Evolutionary conservation across 2,329 filamentous ascomycete genomes (phyloP), one percentile per base, ranked within the genome.

Genomic region (Pezicula rhizophila): DNA sequence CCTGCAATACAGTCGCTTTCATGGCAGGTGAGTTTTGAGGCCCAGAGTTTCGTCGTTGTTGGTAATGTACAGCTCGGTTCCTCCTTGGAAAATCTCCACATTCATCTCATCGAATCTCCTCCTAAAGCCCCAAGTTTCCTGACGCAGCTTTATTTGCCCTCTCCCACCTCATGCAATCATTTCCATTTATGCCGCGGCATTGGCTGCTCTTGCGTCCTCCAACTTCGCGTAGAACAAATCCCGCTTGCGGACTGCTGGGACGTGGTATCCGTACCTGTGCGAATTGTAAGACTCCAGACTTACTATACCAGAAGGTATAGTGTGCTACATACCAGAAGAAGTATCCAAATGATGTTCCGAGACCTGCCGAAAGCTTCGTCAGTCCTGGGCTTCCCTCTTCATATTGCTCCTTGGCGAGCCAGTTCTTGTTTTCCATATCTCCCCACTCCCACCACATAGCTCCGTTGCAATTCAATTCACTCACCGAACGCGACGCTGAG

Each of bases 401-500:
- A 31, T 8, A 33, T 18, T 17, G 37, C 42, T 38, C 7, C 31
- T 17, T 11, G 42, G 15, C 18, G 41, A 41, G 31, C 45, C 47
- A 52, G 41, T 35, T 14, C 26, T 47, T 26, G 46, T n/a, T 35
- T 12, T 26, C 39, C 35, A 23, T 35, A 28, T 43, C 5, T 42
- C 38, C 6, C 35, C 12, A 35, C 18, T 14, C 17, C 26, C 41
- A 20, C 15, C 2, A 17, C 15, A 35, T 18, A 28, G 15, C 17
- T 10, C 8, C 38, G 23, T 41, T 20, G 6, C 43, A 41, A 47
- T 14, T 45, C 12, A 20, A 47, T 42, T 47, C 15, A 61, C 76
- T 60, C 67, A 79, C 77, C 77, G 62, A 77, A 68, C 53, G 75
- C 74, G 63, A 79, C 72, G 56, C 74, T 74, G 60, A 80, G 69